A percentile compares a stretch with the other conserved stretches of the same genome.
These are phyloP conservation scores for Cercophora scortea DNA, from an alignment of 495 filamentous ascomycete genomes.

Conservation along the genomic window DNA sequence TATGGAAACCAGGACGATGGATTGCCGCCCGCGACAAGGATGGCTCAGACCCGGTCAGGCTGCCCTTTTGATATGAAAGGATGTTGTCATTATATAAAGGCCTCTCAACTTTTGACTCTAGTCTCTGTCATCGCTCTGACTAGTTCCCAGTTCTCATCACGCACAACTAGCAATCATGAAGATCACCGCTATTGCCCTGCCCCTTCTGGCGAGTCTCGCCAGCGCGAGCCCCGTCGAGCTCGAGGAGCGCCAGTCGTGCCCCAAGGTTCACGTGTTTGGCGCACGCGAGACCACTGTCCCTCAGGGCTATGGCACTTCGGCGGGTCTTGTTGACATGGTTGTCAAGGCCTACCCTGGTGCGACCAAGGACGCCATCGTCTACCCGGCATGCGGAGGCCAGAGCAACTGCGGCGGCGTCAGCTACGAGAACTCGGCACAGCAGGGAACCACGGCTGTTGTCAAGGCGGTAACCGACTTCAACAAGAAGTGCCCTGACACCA, in stretches of 20 bases:
- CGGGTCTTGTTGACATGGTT: constrained; percentile 46
- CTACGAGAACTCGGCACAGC: constrained; percentile 45
- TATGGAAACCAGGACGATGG: no score
- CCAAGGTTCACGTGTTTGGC: constrained; percentile 51
- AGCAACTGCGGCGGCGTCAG: constrained; percentile 38
- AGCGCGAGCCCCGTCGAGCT: constrained; percentile 13
- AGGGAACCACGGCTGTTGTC: constrained; percentile 47
- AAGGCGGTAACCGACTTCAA: constrained; percentile 49
- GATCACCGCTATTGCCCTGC: constrained; percentile 10
- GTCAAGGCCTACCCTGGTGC: constrained; percentile 43
- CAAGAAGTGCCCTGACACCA: constrained; percentile 44
- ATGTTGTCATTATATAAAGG: no score
- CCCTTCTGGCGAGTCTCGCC: constrained; percentile 17
- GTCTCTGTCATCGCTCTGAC: no score
- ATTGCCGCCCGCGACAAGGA: no score
- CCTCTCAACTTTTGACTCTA: no score
- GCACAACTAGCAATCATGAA: constrained; percentile 13
- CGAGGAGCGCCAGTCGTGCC: constrained; percentile 33
- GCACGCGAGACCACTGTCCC: constrained; percentile 57
- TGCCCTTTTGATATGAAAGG: no score
- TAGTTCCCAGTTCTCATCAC: no score
- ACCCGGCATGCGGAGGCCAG: constrained; percentile 54
- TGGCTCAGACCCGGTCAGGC: no score
- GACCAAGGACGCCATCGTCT: constrained; percentile 50
- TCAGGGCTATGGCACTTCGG: constrained; percentile 46